Conservation (phyloP, 73 alveolate species). For the Stentor coeruleus region DNA sequence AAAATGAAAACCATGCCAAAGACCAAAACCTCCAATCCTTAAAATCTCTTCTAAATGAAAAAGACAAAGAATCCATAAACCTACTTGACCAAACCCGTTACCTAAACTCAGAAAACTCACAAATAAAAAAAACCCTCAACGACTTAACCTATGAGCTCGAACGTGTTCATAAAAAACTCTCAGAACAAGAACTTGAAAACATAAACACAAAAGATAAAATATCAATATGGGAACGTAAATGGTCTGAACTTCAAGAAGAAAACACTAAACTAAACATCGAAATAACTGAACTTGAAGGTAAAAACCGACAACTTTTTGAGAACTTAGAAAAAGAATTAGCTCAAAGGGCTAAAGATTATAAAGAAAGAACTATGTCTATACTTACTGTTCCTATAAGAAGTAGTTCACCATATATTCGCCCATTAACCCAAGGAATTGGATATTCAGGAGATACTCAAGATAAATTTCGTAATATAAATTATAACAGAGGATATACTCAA, state of each 20-base stretch:
- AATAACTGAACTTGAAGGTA: neutral
- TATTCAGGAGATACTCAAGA: no score
- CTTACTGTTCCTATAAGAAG: neutral
- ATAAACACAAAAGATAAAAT: neutral
- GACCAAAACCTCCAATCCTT: no score
- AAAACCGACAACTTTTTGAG: constrained; percentile 23
- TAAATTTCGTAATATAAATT: no score
- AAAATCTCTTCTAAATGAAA: no score
- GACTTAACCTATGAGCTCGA: neutral
- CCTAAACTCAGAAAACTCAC: no score
- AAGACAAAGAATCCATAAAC: no score
- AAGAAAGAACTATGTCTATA: constrained; percentile 16
- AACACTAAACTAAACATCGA: neutral
- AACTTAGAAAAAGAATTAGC: constrained; percentile 11
- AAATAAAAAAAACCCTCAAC: neutral
- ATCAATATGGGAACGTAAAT: neutral
- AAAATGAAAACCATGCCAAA: no score
- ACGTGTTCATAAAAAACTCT: neutral
- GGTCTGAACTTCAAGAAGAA: neutral
- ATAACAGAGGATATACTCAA: no score
- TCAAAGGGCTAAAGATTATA: constrained; percentile 17
- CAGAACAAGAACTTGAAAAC: neutral
- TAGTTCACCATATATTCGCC: neutral
- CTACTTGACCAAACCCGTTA: no score
- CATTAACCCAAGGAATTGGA: neutral